Base-by-base conservation (phyloP, 768 basidiomycete genomes). In the Trametes gibbosa region DNA sequence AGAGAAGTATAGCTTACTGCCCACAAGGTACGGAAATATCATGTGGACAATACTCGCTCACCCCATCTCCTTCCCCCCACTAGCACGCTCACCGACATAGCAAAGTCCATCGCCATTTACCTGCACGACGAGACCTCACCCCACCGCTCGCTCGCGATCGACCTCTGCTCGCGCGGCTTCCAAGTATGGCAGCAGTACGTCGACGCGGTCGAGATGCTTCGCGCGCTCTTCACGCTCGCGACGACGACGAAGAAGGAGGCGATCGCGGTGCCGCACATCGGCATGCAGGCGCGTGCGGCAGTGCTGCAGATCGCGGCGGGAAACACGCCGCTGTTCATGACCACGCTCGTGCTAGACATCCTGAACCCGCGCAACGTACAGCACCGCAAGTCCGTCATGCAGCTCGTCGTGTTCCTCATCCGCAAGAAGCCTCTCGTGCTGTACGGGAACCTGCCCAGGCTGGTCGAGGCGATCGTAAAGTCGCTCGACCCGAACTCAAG, bases 381-480 rank as follows among this genome's bases (percentile, higher is more conserved):
- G 39, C 87, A 95, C 61, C 79, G 94, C 23, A 93, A 87, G 66
- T 85, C 90, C 7, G 89, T 97, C 24, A 84, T 98, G 84, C 95
- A 95, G 70, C 82, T 99, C 2, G 84, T 98, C 14, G 94, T 93
- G 0, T 95, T 95, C 68, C 78, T 99, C 62, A 93, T 97, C 59
- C 85, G 92, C 70, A 98, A 96, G 90, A 87, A 90, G 66, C 95
- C 95, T 1, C 76, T 90, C 25, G 85, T 96, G 8, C 76, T 98
- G 42, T 89, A 92, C 64, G 84, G 90, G 3, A 90, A 88, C 65
- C 76, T 98, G 25, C 89, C 95, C 0, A 82, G 86, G 41, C 76
- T 98, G 45, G 88, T 94, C 73, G 97, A 98, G 69, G 94, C 95
- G 1, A 94, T 98, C 0, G 95, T 98, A 17, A 95, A 95, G 70